Conservation (phyloP, 2,329 filamentous ascomycete genomes). For the Trichoderma lentiforme region DNA sequence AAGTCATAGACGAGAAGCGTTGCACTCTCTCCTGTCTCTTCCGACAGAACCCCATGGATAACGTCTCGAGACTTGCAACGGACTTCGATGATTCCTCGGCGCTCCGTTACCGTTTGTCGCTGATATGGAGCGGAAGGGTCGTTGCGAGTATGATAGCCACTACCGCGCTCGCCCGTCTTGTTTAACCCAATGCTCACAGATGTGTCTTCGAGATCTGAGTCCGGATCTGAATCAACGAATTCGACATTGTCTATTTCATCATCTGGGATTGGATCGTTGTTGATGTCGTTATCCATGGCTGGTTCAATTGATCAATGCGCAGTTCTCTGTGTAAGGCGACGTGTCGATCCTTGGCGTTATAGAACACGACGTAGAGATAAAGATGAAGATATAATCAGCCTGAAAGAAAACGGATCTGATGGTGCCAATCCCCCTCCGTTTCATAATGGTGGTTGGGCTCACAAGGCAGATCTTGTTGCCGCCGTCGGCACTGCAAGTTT, state of each 20-base stretch:
- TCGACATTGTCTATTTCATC: background rate
- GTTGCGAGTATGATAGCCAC: slow-evolving; percentile 26
- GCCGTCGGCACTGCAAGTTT: background rate
- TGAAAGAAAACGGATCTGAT: background rate
- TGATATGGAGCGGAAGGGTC: slow-evolving; percentile 25
- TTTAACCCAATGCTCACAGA: slow-evolving; percentile 22
- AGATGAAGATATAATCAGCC: background rate
- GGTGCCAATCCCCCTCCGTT: background rate
- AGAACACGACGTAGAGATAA: background rate
- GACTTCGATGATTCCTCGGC: slow-evolving; percentile 27
- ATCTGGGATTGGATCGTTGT: background rate
- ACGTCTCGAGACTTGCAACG: slow-evolving; percentile 27
- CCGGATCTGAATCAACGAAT: slow-evolving; percentile 5
- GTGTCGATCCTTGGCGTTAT: background rate
- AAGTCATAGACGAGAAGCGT: slow-evolving; percentile 28
- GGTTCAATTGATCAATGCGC: too few relatives aligned
- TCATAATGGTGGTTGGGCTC: background rate
- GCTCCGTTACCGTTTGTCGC: slow-evolving; percentile 20
- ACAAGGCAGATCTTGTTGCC: background rate
- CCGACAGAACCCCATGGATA: slow-evolving; percentile 25
- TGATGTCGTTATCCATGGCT: background rate
- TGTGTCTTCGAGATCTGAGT: slow-evolving; percentile 21
- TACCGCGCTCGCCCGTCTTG: slow-evolving; percentile 21
- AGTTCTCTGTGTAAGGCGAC: background rate
- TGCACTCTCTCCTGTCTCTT: slow-evolving; percentile 21